Percentiles rank a stretch among this genome's conserved stretches.
phyloP scores from a whole-genome alignment of 1,139 yeast species.

The Schizosaccharomyces versatilis region DNA sequence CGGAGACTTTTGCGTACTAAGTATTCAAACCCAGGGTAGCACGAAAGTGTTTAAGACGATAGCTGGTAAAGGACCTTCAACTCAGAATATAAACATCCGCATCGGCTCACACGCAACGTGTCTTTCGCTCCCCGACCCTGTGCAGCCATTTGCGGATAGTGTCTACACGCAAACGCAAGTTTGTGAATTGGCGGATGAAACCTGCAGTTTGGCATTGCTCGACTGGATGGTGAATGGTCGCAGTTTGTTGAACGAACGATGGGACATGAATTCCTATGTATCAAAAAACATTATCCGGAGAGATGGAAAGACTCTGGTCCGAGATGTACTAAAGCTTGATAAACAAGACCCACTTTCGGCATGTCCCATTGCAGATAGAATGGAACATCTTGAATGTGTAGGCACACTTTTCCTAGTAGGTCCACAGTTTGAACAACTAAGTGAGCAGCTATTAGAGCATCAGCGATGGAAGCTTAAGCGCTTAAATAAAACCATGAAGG shows the following conservation, averaged over 20 bases:
- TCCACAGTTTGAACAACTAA: background rate
- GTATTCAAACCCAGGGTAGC: slow-evolving; percentile 8
- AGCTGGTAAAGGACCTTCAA: background rate
- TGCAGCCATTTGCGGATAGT: slow-evolving; percentile 8
- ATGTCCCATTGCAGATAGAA: background rate
- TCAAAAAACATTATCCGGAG: slow-evolving; percentile 5
- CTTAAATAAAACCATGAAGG: background rate
- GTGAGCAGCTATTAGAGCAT: background rate
- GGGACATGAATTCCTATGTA: slow-evolving; percentile 4
- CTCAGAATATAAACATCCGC: background rate
- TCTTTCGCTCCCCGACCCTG: slow-evolving; percentile 9
- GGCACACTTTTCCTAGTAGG: background rate
- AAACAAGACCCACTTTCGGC: background rate
- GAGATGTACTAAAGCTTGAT: background rate
- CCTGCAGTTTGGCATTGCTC: slow-evolving; percentile 4
- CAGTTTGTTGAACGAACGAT: slow-evolving; percentile 6
- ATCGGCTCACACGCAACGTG: slow-evolving; percentile 2
- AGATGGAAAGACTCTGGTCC: background rate
- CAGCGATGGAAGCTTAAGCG: background rate
- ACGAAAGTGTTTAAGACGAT: slow-evolving; percentile 9
- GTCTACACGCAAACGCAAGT: slow-evolving; percentile 6
- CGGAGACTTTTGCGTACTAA: slow-evolving; percentile 4
- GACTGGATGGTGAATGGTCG: slow-evolving; percentile 10
- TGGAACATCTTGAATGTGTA: background rate
- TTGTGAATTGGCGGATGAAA: slow-evolving; percentile 4